Conservation (phyloP, 78 protist species). For the Dictyostelium discoideum region DNA sequence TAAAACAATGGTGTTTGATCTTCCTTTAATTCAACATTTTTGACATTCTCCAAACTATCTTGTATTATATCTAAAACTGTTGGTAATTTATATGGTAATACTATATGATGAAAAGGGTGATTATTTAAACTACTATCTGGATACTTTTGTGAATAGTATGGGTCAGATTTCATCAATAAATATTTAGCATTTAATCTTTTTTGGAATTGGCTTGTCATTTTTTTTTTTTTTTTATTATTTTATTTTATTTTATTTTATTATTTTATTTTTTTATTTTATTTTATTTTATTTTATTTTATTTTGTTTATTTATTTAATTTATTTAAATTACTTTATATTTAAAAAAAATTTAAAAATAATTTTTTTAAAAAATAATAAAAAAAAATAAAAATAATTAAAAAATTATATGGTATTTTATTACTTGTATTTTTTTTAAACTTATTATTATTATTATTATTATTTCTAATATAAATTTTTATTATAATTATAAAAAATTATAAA, state of each 20-base stretch:
- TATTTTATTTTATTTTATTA: neutral
- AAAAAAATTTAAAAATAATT: neutral
- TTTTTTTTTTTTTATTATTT: neutral
- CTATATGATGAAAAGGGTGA: neutral
- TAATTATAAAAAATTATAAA: neutral
- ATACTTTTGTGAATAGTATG: neutral
- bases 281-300: neutral
- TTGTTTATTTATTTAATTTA: neutral
- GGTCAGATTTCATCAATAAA: slow-evolving; percentile 18
- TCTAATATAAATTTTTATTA: no score
- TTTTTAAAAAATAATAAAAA: no score
- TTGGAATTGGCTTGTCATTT: neutral
- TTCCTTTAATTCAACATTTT: slow-evolving; percentile 51
- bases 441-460: neutral
- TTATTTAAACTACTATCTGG: slow-evolving; percentile 7
- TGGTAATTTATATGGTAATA: slow-evolving; percentile 38
- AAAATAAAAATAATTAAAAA: no score
- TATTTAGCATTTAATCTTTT: slow-evolving; percentile 23
- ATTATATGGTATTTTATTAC: neutral
- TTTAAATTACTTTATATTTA: neutral
- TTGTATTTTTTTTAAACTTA: neutral
- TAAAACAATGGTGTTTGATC: slow-evolving; percentile 66
- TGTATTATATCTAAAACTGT: slow-evolving; percentile 40
- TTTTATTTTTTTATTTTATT: neutral
- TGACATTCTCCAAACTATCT: slow-evolving; percentile 40